Evolutionary conservation across 495 filamentous ascomycete genomes (phyloP).

Genomic region (Rusavskia elegans): DNA sequence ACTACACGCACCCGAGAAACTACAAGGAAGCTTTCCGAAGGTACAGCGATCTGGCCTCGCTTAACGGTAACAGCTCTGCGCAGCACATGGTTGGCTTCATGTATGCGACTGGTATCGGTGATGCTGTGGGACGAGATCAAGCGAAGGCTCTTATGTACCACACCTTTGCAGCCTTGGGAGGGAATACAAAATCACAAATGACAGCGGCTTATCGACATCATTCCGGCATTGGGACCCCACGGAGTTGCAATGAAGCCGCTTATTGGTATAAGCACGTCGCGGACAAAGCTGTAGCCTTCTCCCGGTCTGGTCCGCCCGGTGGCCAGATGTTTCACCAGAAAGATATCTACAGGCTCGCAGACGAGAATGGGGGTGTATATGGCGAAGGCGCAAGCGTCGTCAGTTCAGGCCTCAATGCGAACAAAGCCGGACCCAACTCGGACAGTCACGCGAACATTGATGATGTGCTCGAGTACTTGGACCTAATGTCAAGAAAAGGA

Average conservation of each 20-base stretch:
- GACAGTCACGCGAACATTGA: slow-evolving; percentile 72
- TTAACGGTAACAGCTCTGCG: slow-evolving; percentile 76
- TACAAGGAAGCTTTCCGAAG: slow-evolving; percentile 67
- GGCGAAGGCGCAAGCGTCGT: slow-evolving; percentile 86
- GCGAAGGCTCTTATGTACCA: slow-evolving; percentile 87
- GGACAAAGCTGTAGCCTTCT: slow-evolving; percentile 80
- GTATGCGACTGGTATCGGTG: slow-evolving; percentile 85
- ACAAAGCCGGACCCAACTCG: slow-evolving; percentile 49
- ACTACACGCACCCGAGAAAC: slow-evolving; percentile 75
- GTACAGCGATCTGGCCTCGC: slow-evolving; percentile 61
- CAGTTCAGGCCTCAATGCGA: slow-evolving; percentile 75
- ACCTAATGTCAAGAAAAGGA: slow-evolving; percentile 85
- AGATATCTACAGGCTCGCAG: slow-evolving; percentile 60
- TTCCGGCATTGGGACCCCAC: slow-evolving; percentile 66
- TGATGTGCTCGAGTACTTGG: slow-evolving; percentile 87
- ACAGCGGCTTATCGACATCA: slow-evolving; percentile 78
- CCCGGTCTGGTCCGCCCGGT: slow-evolving; percentile 77
- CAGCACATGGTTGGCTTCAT: slow-evolving; percentile 93
- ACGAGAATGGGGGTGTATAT: slow-evolving; percentile 85
- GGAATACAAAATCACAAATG: slow-evolving; percentile 83
- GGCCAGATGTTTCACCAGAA: slow-evolving; percentile 52
- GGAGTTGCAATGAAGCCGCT: slow-evolving; percentile 71
- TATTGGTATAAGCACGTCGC: slow-evolving; percentile 87
- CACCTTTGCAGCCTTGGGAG: slow-evolving; percentile 77
- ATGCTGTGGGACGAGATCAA: slow-evolving; percentile 71